Evolutionary conservation across 2,329 filamentous ascomycete genomes (phyloP), one percentile per base, ranked within the genome.

Genomic region (Diaporthe destruens): DNA sequence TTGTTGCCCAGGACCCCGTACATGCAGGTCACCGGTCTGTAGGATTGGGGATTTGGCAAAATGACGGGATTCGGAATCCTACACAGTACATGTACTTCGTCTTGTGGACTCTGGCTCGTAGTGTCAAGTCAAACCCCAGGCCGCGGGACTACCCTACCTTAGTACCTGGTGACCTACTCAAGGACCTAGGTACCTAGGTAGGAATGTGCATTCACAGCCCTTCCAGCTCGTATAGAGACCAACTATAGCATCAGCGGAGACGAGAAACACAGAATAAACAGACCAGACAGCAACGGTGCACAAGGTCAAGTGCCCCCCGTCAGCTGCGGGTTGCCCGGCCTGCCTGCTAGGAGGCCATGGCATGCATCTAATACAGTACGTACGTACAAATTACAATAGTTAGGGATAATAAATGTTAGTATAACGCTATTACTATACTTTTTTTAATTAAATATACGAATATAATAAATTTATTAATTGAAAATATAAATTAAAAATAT

Each of bases 241-340:
- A 11, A 36, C 34, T 36, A 25, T 29, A 51, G 36, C 44, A 65
- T 2, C 32, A 36, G 29, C 25, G 39, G 44, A 36, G 47, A 23
- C 3, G 8, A 18, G 42, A 32, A 36, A 66, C 9, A 34, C 47
- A 44, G 34, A 44, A 29, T 51, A 34, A 65, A 20, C 36, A 53
- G 18, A 53, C 49, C 11, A 6, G 25, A 12, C 39, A 16, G 34
- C 39, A n/a, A 61, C 9, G 39, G 23, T 6, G 16, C 39, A 16
- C 59, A 9, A 53, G 47, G 61, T 66, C 61, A 66, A 66, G 61
- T 53, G 47, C 18, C 47, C 61, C 47, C 16, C 34, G 61, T 53
- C 61, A 66, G 61, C 61, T 66, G 61, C 61, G 47, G 61, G 47
- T 47, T 39, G 32, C 39, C 39, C 18, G 61, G 47, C 61, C 39